Conservation (phyloP, 2,329 filamentous ascomycete species). For the Fusarium sororula region DNA sequence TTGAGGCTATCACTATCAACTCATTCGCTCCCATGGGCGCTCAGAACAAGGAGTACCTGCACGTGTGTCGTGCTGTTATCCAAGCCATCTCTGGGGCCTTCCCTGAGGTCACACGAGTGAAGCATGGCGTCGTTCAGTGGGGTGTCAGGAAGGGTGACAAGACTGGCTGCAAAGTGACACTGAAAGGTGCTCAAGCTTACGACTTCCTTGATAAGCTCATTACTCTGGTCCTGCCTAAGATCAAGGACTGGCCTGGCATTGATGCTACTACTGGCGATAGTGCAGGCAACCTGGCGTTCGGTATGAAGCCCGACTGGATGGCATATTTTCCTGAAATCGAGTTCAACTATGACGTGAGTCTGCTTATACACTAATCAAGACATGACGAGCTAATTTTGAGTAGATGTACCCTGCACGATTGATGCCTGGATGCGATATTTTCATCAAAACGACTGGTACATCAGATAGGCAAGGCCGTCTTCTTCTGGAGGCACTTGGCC, state of each 20-base stretch:
- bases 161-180: conserved; percentile 78
- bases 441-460: conserved; percentile 83
- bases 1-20: conserved; percentile 84
- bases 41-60: conserved; percentile 77
- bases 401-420: conserved; percentile 72
- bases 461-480: conserved; percentile 87
- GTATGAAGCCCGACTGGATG: conserved; percentile 78
- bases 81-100: conserved; percentile 86
- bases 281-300: conserved; percentile 87
- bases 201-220: conserved; percentile 92
- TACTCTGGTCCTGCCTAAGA: conserved; percentile 89
- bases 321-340: conserved; percentile 93
- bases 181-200: conserved; percentile 83
- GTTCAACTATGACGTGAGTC: conserved; percentile 89
- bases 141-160: conserved; percentile 75
- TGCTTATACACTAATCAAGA: not conserved
- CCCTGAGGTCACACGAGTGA: conserved; percentile 74
- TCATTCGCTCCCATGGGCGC: conserved; percentile 75
- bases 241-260: conserved; percentile 92
- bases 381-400: conserved; percentile 14
- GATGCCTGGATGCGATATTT: conserved; percentile 87
- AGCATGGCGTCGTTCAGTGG: conserved; percentile 78
- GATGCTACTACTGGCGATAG: conserved; percentile 77
- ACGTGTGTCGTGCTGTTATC: conserved; percentile 83
- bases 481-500: conserved; percentile 60